A percentile compares a stretch with the other conserved stretches of the same genome.
Evolutionary conservation across 208 protist species (phyloP).

Genomic region (Tritrichomonas foetus): DNA sequence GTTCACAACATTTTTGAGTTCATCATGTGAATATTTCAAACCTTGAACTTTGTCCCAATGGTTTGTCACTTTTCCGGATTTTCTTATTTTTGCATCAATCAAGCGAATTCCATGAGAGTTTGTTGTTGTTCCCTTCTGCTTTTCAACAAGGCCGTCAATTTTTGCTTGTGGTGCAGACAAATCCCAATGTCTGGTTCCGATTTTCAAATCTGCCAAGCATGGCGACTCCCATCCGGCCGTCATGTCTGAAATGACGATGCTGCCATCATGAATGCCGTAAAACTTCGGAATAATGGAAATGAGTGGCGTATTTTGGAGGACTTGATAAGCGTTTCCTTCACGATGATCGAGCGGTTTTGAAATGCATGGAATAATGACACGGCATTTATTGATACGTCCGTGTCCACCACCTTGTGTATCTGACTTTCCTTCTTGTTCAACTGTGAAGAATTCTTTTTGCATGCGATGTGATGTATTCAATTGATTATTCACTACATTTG

Average conservation of each 20-base stretch:
- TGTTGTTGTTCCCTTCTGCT: background rate
- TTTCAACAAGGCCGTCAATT: background rate
- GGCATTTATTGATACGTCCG: background rate
- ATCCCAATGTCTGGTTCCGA: constrained; percentile 14
- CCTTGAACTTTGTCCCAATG: background rate
- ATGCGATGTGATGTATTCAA: no score
- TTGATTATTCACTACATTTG: no score
- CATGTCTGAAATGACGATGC: background rate
- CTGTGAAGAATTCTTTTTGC: background rate
- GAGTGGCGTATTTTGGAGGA: background rate
- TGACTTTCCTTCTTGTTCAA: background rate
- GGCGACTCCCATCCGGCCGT: background rate
- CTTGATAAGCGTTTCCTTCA: background rate
- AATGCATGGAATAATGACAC: background rate
- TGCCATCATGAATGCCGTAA: background rate
- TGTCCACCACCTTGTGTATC: background rate
- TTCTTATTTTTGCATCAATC: background rate
- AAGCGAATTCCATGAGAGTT: background rate
- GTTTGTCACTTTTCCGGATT: background rate
- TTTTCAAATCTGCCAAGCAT: background rate
- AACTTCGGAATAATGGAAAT: background rate
- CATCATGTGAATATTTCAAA: background rate
- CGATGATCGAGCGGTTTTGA: constrained; percentile 21
- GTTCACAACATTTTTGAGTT: background rate
- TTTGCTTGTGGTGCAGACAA: background rate